phyloP scores from a whole-genome alignment of 2,329 filamentous ascomycete genomes.

The Apiospora saccharicola region DNA sequence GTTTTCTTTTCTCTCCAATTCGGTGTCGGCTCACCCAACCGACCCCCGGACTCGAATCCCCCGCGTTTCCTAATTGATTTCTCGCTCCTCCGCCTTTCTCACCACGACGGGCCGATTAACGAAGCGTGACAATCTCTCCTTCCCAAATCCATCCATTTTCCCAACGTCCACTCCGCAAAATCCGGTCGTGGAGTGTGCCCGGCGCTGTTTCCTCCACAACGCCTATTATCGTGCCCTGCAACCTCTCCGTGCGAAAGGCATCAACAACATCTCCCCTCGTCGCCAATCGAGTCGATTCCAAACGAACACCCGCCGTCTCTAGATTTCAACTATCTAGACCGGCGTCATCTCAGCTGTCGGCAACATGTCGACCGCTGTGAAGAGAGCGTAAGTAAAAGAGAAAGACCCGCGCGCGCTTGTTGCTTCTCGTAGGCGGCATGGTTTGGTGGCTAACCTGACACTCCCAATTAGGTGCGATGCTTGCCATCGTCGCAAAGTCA shows the following conservation, averaged over 20 bases:
- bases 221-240: conserved; percentile 21
- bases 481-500: conserved; percentile 78
- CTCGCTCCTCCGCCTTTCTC: conserved; percentile 42
- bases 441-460: neutral
- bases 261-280: conserved; percentile 7
- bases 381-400: conserved; percentile 34
- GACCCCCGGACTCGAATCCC: conserved; percentile 32
- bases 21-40: neutral
- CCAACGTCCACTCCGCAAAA: conserved; percentile 32
- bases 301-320: neutral
- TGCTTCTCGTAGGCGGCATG: neutral
- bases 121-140: conserved; percentile 35
- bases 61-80: conserved; percentile 40
- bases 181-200: conserved; percentile 28
- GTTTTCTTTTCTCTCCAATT: neutral
- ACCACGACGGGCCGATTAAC: conserved; percentile 45
- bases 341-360: conserved; percentile 14
- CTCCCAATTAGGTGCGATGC: conserved; percentile 69
- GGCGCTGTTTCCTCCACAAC: conserved; percentile 26
- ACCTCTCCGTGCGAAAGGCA: conserved; percentile 13
- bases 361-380: conserved; percentile 49
- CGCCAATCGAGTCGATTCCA: neutral
- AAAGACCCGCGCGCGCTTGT: neutral
- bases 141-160: conserved; percentile 26
- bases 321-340: conserved; percentile 15